Conservation (phyloP, 2,329 filamentous ascomycete species). For the Fusarium fujikuroi region DNA sequence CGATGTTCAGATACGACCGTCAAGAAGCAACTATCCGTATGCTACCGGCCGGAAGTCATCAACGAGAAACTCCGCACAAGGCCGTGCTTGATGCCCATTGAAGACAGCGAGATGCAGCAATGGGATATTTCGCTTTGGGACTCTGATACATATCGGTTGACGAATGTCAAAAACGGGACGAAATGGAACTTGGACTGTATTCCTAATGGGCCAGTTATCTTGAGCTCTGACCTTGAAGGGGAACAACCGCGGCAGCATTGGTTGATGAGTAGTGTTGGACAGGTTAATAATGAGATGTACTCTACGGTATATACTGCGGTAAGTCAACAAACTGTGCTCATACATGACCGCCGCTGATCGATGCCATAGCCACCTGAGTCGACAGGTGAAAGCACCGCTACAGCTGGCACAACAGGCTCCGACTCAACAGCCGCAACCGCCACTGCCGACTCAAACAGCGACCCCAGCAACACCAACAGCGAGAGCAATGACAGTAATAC, state of each 20-base stretch:
- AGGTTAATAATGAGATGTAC: constrained; percentile 48
- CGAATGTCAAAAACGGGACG: constrained; percentile 49
- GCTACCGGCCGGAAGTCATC: constrained; percentile 39
- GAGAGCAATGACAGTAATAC: not conserved
- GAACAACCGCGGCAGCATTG: constrained; percentile 49
- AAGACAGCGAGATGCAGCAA: constrained; percentile 45
- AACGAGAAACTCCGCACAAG: constrained; percentile 42
- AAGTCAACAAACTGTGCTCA: rapidly evolving
- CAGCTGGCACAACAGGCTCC: not conserved
- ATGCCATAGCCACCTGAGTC: constrained; percentile 1
- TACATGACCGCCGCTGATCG: not conserved
- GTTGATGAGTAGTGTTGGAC: constrained; percentile 47
- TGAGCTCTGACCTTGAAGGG: constrained; percentile 43
- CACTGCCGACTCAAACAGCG: not conserved
- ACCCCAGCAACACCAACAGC: not conserved
- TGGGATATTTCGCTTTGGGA: constrained; percentile 50
- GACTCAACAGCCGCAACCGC: not conserved
- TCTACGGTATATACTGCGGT: constrained; percentile 45
- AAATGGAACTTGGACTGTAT: constrained; percentile 49
- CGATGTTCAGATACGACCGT: constrained; percentile 45
- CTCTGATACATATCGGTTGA: constrained; percentile 43
- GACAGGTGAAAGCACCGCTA: not conserved
- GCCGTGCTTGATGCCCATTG: constrained; percentile 44
- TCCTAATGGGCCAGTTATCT: constrained; percentile 46
- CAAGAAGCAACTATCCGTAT: constrained; percentile 47